Conservation (phyloP, 768 basidiomycete species). For the Boletellus ananas region DNA sequence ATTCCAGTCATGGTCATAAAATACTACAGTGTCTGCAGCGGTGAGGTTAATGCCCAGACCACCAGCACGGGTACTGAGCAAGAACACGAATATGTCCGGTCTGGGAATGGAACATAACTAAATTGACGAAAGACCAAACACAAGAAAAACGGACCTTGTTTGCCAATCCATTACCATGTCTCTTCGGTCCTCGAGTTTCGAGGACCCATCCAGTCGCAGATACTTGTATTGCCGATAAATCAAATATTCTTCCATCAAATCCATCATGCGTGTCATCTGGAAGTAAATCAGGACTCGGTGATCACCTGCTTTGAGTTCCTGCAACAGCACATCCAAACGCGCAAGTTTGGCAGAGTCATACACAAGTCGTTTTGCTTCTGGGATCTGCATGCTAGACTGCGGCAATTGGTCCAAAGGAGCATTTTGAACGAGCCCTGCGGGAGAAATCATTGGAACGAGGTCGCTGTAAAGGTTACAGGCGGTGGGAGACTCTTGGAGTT, state of each 20-base stretch:
- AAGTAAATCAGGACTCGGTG: slow-evolving; percentile 96
- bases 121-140: neutral
- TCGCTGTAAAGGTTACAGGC: slow-evolving; percentile 46
- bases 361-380: slow-evolving; percentile 90
- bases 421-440: slow-evolving; percentile 60
- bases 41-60: slow-evolving; percentile 97
- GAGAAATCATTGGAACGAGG: slow-evolving; percentile 57
- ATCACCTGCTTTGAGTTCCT: slow-evolving; percentile 87
- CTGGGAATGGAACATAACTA: slow-evolving; percentile 6
- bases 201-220: slow-evolving; percentile 86
- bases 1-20: slow-evolving; percentile 43
- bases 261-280: slow-evolving; percentile 99
- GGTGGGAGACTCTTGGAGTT: slow-evolving; percentile 54
- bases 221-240: slow-evolving; percentile 97
- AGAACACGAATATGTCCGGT: slow-evolving; percentile 93
- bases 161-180: slow-evolving; percentile 99
- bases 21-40: slow-evolving; percentile 43
- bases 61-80: slow-evolving; percentile 91
- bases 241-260: slow-evolving; percentile 97
- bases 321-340: slow-evolving; percentile 81
- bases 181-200: slow-evolving; percentile 90
- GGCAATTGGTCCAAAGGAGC: slow-evolving; percentile 77
- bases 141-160: slow-evolving; percentile 60
- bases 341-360: slow-evolving; percentile 97
- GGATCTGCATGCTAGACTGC: slow-evolving; percentile 81